A percentile compares a stretch with the other conserved stretches of the same genome.
Evolutionary conservation across 495 filamentous ascomycete genomes (phyloP).

Genomic region (Neurospora discreta): DNA sequence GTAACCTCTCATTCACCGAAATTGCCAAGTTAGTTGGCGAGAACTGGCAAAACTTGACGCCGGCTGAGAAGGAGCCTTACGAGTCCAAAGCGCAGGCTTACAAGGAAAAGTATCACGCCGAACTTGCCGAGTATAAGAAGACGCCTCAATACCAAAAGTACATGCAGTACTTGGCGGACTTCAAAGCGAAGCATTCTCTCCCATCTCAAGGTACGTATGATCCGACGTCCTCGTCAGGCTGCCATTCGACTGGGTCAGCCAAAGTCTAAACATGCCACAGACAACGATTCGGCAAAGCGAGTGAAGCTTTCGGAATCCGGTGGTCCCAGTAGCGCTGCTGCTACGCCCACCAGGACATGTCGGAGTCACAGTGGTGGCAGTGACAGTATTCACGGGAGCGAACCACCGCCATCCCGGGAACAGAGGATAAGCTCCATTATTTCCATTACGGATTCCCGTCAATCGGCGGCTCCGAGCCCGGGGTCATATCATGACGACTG

Average conservation of each 20-base stretch:
- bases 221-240: neutral
- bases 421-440: constrained; percentile 29
- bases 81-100: constrained; percentile 55
- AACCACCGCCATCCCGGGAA: constrained; percentile 29
- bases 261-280: constrained; percentile 9
- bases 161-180: constrained; percentile 56
- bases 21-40: constrained; percentile 75
- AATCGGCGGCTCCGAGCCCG: constrained; percentile 14
- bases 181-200: constrained; percentile 52
- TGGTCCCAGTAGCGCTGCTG: constrained; percentile 17
- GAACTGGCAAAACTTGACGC: constrained; percentile 59
- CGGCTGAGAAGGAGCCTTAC: constrained; percentile 55
- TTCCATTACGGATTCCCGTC: constrained; percentile 25
- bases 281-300: constrained; percentile 35
- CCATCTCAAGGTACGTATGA: constrained; percentile 32
- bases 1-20: constrained; percentile 65
- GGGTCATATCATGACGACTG: constrained; percentile 23
- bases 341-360: constrained; percentile 24
- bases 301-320: constrained; percentile 22
- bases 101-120: constrained; percentile 59
- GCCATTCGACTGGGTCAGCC: neutral
- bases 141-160: constrained; percentile 52
- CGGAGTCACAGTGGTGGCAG: constrained; percentile 29
- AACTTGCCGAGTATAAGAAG: constrained; percentile 62
- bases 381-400: constrained; percentile 33